A percentile compares a stretch with the other conserved stretches of the same genome.
These are phyloP conservation scores for Moelleriella libera DNA, from an alignment of 2,329 filamentous ascomycete genomes.

Conservation along the genomic window DNA sequence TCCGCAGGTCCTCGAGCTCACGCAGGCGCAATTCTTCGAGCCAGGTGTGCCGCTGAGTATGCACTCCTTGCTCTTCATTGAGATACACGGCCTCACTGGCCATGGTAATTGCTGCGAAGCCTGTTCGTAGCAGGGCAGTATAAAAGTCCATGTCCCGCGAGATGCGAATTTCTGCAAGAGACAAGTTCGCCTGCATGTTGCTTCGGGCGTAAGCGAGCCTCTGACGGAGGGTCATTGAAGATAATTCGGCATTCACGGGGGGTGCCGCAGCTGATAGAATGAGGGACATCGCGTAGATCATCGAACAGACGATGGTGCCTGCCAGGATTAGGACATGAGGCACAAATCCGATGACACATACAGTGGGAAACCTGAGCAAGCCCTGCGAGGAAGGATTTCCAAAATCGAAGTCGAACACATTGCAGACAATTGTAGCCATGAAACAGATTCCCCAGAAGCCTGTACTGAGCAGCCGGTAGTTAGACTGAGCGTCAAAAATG, in stretches of 20 bases:
- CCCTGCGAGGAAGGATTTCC: constrained; percentile 48
- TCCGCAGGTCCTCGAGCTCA: constrained; percentile 53
- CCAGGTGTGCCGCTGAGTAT: constrained; percentile 70
- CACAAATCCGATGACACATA: constrained; percentile 89
- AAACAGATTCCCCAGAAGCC: constrained; percentile 84
- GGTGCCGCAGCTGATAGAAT: constrained; percentile 48
- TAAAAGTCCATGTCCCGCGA: constrained; percentile 92
- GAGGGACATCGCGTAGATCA: constrained; percentile 68
- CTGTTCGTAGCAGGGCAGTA: constrained; percentile 71
- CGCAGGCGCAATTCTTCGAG: constrained; percentile 73
- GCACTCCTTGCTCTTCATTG: constrained; percentile 71
- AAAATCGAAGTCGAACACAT: constrained; percentile 47
- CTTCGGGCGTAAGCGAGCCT: constrained; percentile 59
- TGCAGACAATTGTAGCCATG: constrained; percentile 74
- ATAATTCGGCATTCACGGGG: constrained; percentile 10
- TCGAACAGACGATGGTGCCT: constrained; percentile 62
- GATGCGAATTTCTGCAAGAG: constrained; percentile 66
- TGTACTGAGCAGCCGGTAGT: constrained; percentile 72
- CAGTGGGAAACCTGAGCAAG: constrained; percentile 76
- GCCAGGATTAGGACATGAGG: constrained; percentile 78
- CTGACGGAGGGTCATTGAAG: constrained; percentile 33
- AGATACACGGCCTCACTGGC: constrained; percentile 93
- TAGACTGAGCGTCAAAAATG: constrained; percentile 64
- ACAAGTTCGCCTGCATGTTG: constrained; percentile 86
- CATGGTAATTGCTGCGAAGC: constrained; percentile 79